These are phyloP conservation scores for Termitomyces sp. DNA, from an alignment of 1,284 basidiomycete genomes.

Conservation along the genomic window DNA sequence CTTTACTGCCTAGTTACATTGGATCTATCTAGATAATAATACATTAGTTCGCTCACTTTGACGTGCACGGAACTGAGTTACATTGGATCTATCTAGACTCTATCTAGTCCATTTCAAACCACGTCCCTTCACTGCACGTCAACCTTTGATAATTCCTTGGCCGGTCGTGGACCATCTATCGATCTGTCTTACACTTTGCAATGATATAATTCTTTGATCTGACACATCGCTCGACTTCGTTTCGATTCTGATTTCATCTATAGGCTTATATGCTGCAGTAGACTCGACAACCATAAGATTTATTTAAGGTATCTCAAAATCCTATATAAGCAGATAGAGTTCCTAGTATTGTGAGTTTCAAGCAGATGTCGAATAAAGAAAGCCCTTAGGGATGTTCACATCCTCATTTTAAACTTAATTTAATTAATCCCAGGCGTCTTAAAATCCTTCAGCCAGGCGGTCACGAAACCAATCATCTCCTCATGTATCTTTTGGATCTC, in stretches of 20 bases:
- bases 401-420: not conserved
- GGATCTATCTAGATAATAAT: too few species aligned
- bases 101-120: too few species aligned
- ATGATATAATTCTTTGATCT: not conserved
- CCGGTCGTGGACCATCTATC: not conserved
- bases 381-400: not conserved
- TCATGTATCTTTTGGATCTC: slow-evolving; percentile 80
- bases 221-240: not conserved
- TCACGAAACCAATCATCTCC: slow-evolving; percentile 80
- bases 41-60: too few species aligned
- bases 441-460: slow-evolving; percentile 76
- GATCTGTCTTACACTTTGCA: not conserved
- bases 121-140: too few species aligned
- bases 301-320: not conserved
- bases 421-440: slow-evolving; percentile 21
- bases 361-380: not conserved
- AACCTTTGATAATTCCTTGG: too few species aligned
- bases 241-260: not conserved
- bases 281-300: not conserved
- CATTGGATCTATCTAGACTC: too few species aligned
- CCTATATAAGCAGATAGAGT: not conserved
- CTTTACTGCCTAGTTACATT: too few species aligned
- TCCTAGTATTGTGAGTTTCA: not conserved
- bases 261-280: not conserved
- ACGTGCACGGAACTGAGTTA: too few species aligned